Base-by-base conservation (phyloP, 768 basidiomycete genomes). In the Galerina marginata region DNA sequence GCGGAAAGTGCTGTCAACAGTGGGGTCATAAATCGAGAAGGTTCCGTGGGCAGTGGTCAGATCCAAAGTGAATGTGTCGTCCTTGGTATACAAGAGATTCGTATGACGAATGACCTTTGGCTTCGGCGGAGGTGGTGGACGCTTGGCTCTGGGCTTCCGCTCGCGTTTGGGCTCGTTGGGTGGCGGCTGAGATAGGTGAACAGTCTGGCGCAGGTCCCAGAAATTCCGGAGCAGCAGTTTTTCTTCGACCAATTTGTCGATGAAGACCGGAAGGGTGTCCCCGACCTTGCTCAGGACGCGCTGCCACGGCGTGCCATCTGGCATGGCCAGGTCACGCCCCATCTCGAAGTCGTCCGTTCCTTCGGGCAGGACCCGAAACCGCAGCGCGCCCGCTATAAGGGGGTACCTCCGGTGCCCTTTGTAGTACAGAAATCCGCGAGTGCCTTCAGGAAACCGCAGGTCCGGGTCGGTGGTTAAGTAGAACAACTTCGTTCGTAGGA, bases 341-440 rank as follows among this genome's bases (percentile, higher is more conserved):
- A 23, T 40, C 9, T 42, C 51, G 6, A 53, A 53, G 14, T 25
- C n/a, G 23, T 40, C 25, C 11, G 10, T 11, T 0, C 51, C 51
- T 53, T 53, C 23, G 2, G 51, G 51, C 25, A 53, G 23, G 20
- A 53, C 39, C 5, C 51, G 38, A 25, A 53, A 53, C 10, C 51
- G 38, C 23, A 53, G 14, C 12, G 38, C 14, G 15, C 51, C 51
- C 6, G 38, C 51, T 2, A 53, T 53, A 20, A 53, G 51, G 26
- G 39, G 51, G n/a, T 39, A 39, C 7, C 25, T 37, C 11, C 5
- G 51, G 25, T 53, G 39, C 4, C 38, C 39, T 40, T 12, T n/a
- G 39, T 42, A 53, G 25, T 53, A 53, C 3, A 53, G 51, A 26
- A 12, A 53, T 25, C 51, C 51, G 25, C 51, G 51, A 9, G 51